phyloP scores from a whole-genome alignment of 108 stramenopile genomes.

The Mayamaea pseudoterrestris region DNA sequence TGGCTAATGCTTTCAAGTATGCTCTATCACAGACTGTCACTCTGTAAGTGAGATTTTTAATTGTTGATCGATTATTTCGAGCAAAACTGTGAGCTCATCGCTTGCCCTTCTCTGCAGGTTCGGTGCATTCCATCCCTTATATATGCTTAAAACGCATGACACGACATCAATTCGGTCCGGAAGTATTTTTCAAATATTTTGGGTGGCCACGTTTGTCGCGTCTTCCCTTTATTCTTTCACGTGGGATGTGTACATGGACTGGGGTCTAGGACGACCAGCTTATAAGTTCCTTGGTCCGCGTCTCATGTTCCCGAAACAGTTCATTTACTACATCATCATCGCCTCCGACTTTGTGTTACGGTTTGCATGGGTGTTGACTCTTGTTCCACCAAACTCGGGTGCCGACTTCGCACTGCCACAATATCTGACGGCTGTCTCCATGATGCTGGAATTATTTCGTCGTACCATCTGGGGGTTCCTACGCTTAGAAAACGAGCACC shows the following conservation, averaged over 20 bases:
- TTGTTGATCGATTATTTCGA: too few relatives aligned
- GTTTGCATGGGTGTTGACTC: slow-evolving; percentile 82
- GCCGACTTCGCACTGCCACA: slow-evolving; percentile 71
- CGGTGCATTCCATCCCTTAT: slow-evolving; percentile 83
- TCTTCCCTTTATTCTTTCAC: slow-evolving; percentile 71
- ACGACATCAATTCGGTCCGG: too few relatives aligned
- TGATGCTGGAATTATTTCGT: slow-evolving; percentile 73
- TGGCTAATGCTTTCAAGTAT: slow-evolving; percentile 86
- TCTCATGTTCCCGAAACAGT: slow-evolving; percentile 71
- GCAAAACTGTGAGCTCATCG: too few relatives aligned
- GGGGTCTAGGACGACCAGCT: slow-evolving; percentile 58
- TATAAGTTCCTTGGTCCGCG: slow-evolving; percentile 68
- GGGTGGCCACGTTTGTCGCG: slow-evolving; percentile 66
- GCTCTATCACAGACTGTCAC: slow-evolving; percentile 85
- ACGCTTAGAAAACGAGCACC: slow-evolving; percentile 83
- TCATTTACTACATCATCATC: slow-evolving; percentile 57
- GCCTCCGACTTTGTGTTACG: slow-evolving; percentile 55
- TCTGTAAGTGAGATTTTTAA: too few relatives aligned
- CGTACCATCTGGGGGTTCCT: slow-evolving; percentile 88
- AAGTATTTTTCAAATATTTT: slow-evolving; percentile 59
- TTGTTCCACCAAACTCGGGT: slow-evolving; percentile 71
- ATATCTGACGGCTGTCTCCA: slow-evolving; percentile 64
- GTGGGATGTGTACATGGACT: slow-evolving; percentile 95
- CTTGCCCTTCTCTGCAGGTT: too few relatives aligned
- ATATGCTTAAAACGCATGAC: slow-evolving; percentile 32